Evolutionary conservation across 1,139 yeast genomes (phyloP), one percentile per base, ranked within the genome.

Genomic region (Saccharomyces pastorianus): DNA sequence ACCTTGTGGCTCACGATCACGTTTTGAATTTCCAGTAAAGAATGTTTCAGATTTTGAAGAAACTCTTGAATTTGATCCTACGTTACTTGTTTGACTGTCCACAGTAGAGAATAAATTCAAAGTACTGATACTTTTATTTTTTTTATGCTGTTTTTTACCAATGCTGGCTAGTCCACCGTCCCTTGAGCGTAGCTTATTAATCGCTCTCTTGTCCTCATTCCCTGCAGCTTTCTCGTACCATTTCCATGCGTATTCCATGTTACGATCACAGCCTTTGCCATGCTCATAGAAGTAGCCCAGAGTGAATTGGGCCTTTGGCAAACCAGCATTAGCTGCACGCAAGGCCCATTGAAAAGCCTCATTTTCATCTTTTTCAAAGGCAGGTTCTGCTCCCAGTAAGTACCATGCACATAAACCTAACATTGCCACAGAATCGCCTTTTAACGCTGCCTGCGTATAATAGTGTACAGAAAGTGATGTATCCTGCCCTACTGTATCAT

Each of bases 381-480:
- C 83, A 20, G 93, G 91, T 46, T 87, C 93, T 47, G 88, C 85
- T 1, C 99, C 99, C 34, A 89, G 86, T 69, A 91, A 76, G 69
- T 90, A 93, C 98, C 98, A 93, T 2, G 97, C 97, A 70, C 97
- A 90, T 77, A 93, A 78, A 2, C 96, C 91, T 64, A 91, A 76
- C 96, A 91, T 93, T 14, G 96, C 85, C 52, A 81, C 83, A 1
- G 96, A 81, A 69, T 93, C 96, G 5, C 96, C 96, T 2, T 86
- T 85, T 49, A 85, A 71, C 0, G 98, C 96, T 0, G 96, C 96
- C 61, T 87, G 84, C 0, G 96, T 90, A 69, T 89, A 93, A 68
- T 91, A 93, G 69, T 93, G 97, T 51, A 93, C 88, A 1, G 96
- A 85, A 53, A 93, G 76, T 61, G 88, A 87, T 0, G 93, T 78